Percentiles rank a stretch among this genome's conserved stretches.
These are phyloP conservation scores for Didymosphaeria variabile DNA, from an alignment of 2,329 filamentous ascomycete species.

Conservation along the genomic window DNA sequence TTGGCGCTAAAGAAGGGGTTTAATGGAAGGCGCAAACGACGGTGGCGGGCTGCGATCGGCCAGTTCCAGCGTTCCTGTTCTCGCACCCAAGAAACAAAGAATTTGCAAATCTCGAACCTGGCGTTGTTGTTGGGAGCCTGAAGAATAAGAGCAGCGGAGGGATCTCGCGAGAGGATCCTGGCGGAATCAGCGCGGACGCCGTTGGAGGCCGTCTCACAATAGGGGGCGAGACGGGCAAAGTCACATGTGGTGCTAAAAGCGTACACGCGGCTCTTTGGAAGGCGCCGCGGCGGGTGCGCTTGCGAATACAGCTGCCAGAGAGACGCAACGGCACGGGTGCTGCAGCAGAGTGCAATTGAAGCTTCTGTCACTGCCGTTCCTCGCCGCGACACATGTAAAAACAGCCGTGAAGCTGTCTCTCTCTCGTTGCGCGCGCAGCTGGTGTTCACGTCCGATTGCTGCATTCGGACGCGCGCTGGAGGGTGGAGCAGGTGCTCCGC, in stretches of 20 bases:
- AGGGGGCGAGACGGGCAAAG: slow-evolving; percentile 43
- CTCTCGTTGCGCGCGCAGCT: background rate
- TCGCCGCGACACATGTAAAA: background rate
- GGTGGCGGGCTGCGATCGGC: slow-evolving; percentile 43
- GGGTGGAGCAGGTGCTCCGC: slow-evolving; percentile 18
- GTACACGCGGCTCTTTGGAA: slow-evolving; percentile 31
- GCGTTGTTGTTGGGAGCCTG: slow-evolving; percentile 32
- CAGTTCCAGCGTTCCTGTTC: slow-evolving; percentile 26
- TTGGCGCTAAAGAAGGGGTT: slow-evolving; percentile 28
- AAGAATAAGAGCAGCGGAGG: slow-evolving; percentile 34
- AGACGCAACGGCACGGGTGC: background rate
- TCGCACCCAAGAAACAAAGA: background rate
- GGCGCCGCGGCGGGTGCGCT: slow-evolving; percentile 12
- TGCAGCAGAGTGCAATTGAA: background rate
- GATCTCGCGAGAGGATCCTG: slow-evolving; percentile 27
- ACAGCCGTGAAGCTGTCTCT: background rate
- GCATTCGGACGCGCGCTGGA: slow-evolving; percentile 15
- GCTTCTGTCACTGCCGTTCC: background rate
- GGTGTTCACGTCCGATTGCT: slow-evolving; percentile 6
- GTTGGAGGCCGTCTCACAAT: slow-evolving; percentile 29
- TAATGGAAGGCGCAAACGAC: slow-evolving; percentile 35
- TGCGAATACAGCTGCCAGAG: slow-evolving; percentile 2
- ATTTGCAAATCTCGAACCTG: background rate
- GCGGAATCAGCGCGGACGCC: slow-evolving; percentile 28
- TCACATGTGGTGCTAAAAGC: slow-evolving; percentile 34